Base-by-base conservation (phyloP, 495 filamentous ascomycete species). In the Thozetella sp. region DNA sequence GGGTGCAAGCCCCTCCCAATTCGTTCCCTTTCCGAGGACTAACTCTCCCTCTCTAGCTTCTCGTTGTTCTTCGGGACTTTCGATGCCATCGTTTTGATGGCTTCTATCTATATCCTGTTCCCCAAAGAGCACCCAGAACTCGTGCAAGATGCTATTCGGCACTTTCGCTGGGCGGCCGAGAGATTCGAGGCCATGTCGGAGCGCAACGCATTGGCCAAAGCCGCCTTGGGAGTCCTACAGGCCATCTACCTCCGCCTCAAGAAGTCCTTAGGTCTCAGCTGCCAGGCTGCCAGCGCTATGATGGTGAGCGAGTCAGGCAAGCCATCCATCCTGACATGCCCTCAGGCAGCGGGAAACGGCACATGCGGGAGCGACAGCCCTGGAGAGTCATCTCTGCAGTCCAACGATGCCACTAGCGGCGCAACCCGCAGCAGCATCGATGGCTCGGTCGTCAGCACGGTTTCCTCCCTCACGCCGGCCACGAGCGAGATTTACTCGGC, bases 81-180 rank as follows among this genome's bases (percentile, higher is more conserved):
- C 58, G 86, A 88, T 67, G 85, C 86, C 20, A 76, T 86, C 55
- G 79, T 88, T 25, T 75, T 88, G 55, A 79, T 87, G 54, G 76
- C 84, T 3, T 81, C 85, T 19, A 78, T 88, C 54, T 86, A 80
- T 65, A 80, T 86, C 30, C 60, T 82, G 9, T 83, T 83, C 58
- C 81, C 83, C 6, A 65, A 69, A 17, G 77, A 84, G 52, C 75
- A 83, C 54, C 53, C 59, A 13, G 75, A 80, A 25, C 51, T 76
- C 45, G 65, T 76, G 17, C 61, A 70, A 17, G 69, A 76, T 45
- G 72, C 77, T n/a, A 58, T 82, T 1, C 75, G 81, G 51, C 79
- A 83, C 57, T 82, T 84, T 63, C 73, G 78, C 48, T 83, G 79
- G 77, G 77, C 77, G 1, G 79, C 81, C 53, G 72, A 83, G 58